Base-by-base conservation (phyloP, 768 basidiomycete genomes). In the Agaricus bisporus region DNA sequence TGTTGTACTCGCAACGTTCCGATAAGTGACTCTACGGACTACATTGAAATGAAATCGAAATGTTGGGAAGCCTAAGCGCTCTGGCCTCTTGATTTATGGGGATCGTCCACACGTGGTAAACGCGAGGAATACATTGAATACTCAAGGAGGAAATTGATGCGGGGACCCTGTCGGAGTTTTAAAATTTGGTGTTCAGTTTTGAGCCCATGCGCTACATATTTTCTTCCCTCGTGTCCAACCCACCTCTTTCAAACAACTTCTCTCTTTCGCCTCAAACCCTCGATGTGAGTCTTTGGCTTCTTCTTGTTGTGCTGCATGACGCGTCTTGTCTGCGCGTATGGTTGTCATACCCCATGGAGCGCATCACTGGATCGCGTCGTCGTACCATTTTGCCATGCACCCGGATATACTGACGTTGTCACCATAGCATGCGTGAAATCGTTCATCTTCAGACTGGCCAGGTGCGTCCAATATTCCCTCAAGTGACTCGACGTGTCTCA, bases 401-500 rank as follows among this genome's bases (percentile, higher is more conserved):
- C 48, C 50, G 56, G 59, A 56, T 59, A 43, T 54, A 26, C 68
- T 71, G 60, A 71, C 63, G 44, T 68, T 66, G 62, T 59, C 51
- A 66, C 63, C 66, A 41, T 63, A 92, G 90, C 80, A 93, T 92
- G 91, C 91, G 95, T 80, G 95, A 98, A 86, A 98, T 98, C 75
- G 95, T 98, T 70, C 95, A 98, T 77, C 85, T 98, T 67, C 95
- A 98, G 73, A 98, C 95, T 60, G 95, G 95, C 77, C 95, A 97
- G 84, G 92, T 92, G 65, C 64, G 85, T 73, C 48, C 41, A 63
- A 77, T 68, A 48, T 47, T 32, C 45, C 57, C 51, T 35, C 32
- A 22, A 37, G 29, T 37, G 35, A 25, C 12, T 46, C 51, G 9
- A 28, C 50, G 36, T 54, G 41, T n/a, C 53, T 54, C 29, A 54